Evolutionary conservation across 106 monocot genomes (phyloP), one percentile per base, ranked within the genome.

Genomic region (Iris macrosiphon): DNA sequence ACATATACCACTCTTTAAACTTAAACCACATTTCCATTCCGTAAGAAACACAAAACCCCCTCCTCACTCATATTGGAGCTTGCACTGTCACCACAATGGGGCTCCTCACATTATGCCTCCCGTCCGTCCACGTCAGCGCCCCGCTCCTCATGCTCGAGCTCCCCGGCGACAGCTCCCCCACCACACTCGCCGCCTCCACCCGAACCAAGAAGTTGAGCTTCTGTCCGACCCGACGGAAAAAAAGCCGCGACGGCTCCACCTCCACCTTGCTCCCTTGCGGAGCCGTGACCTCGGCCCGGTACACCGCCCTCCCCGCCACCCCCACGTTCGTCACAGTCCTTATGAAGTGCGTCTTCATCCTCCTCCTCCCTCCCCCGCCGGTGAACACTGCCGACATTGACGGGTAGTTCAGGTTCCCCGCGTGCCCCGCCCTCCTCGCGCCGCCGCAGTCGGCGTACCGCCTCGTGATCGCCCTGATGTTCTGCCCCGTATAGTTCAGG

Each of bases 281-380:
- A 16, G 57, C 56, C 35, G 7, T 25, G 27, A 93, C 72, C 14
- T 39, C 31, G 2, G 80, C 67, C 27, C 52, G 46, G 56, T 93
- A 93, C 26, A 75, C 74, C 0, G 75, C 71, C 6, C 21, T 41
- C 8, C 62, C 66, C 4, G 18, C 29, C 4, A 18, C 29, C 14
- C 93, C 88, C 0, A 80, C 83, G 41, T 83, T 88, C 14, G 87
- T 93, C 63, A 77, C 92, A 6, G 87, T 87, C 65, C 92, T 46
- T 2, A 93, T 74, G 28, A 87, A 93, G 43, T 93, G 92, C 0
- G 79, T 77, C 43, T 66, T 72, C 59, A 61, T 67, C 34, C 34
- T 66, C 39, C 13, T n/a, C 48, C 33, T 61, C 19, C 47, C 40
- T 0, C 60, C 72, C 2, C 62, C 74, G 9, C 52, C 60, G 14